Percentiles rank a stretch among this genome's conserved stretches.
Evolutionary conservation across 192 early-diverging fungal genomes (phyloP).

Genomic region (Linnemannia zychae): DNA sequence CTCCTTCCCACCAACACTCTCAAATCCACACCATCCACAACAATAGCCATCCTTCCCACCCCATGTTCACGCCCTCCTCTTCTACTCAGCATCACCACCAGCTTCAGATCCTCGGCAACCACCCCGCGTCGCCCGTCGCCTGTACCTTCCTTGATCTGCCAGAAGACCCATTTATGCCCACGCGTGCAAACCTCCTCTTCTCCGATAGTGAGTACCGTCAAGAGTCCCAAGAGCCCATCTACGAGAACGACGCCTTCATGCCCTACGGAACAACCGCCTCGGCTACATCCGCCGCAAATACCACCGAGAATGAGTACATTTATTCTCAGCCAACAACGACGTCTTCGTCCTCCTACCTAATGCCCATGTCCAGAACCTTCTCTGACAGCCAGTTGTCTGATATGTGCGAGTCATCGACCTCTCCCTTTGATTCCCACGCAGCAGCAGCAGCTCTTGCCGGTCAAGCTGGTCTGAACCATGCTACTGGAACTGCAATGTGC

Average conservation of each 20-base stretch:
- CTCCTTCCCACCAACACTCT: neutral
- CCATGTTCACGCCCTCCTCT: slow-evolving; percentile 18
- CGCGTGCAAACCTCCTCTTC: slow-evolving; percentile 44
- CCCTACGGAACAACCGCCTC: slow-evolving; percentile 30
- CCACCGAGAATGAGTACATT: slow-evolving; percentile 20
- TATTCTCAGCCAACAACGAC: neutral
- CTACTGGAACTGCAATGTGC: slow-evolving; percentile 33
- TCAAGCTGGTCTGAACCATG: slow-evolving; percentile 39
- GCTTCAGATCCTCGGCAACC: slow-evolving; percentile 51
- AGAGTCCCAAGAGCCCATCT: slow-evolving; percentile 41
- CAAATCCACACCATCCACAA: neutral
- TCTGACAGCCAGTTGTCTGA: slow-evolving; percentile 43
- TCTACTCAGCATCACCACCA: slow-evolving; percentile 33
- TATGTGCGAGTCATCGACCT: slow-evolving; percentile 31
- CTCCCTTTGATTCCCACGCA: slow-evolving; percentile 19
- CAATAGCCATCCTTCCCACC: slow-evolving; percentile 10
- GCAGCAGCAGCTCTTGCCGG: slow-evolving; percentile 10
- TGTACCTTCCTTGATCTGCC: slow-evolving; percentile 43
- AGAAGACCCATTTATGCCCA: slow-evolving; percentile 49
- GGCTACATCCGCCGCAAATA: slow-evolving; percentile 10
- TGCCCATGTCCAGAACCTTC: slow-evolving; percentile 41
- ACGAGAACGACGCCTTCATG: slow-evolving; percentile 30
- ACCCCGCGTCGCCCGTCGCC: slow-evolving; percentile 41
- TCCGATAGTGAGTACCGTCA: slow-evolving; percentile 40
- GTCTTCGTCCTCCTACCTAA: slow-evolving; percentile 11